Evolutionary conservation across 2,329 filamentous ascomycete genomes (phyloP), one percentile per base, ranked within the genome.

Genomic region (Ophiocordyceps camponoti-rufipedis): DNA sequence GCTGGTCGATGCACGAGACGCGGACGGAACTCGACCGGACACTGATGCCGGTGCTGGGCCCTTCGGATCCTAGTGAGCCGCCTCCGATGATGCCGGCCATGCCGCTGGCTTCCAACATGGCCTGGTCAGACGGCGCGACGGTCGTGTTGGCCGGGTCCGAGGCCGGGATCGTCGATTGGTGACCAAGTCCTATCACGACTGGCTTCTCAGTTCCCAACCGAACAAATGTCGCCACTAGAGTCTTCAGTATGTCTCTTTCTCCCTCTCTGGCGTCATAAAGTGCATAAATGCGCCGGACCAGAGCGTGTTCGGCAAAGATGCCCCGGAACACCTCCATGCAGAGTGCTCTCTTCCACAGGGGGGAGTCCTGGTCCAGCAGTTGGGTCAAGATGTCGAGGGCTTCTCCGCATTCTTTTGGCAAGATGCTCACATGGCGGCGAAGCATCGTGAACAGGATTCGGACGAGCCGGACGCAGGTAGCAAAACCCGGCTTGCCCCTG

Each of bases 271-370:
- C 73, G 57, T 98, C 89, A 53, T 86, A 96, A 14, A 83, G 68
- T 7, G 76, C 71, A 57, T 85, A 96, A 2, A 94, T 85, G 35
- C 81, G 78, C 40, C 91, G 71, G 2, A 95, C 70, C 19, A 94
- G 70, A 11, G 73, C 72, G 33, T 86, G 77, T 48, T 96, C 87
- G 0, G 82, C 72, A 61, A 94, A 94, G 7, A 96, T 74, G 7
- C 82, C 82, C 46, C 85, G 76, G 54, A 95, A 85, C 0, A 95
- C 76, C 57, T 98, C 91, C 75, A 98, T 85, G 50, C 86, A 93
- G 6, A 96, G 63, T 0, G 85, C 80, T 47, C 89, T 74, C 59
- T 89, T 95, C 91, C 93, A 98, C 5, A 79, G 56, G 0, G 78
- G 70, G 2, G 81, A 78, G 50, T 96, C 91, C 44, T 88, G 84